These are phyloP conservation scores for Boletus semigastroideus DNA, from an alignment of 1,284 basidiomycete genomes.

Conservation along the genomic window DNA sequence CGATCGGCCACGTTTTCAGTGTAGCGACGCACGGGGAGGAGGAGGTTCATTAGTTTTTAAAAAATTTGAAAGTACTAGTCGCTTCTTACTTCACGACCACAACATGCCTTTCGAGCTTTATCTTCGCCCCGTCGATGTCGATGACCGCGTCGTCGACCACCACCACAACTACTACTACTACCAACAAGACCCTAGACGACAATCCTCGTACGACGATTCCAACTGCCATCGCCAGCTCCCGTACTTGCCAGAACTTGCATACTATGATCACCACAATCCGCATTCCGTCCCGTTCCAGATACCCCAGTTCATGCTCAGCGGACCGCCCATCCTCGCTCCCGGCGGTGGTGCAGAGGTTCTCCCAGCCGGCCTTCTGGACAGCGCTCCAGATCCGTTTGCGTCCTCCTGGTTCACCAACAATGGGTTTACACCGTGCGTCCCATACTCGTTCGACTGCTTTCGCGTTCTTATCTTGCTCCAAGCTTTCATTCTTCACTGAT, in stretches of 20 bases:
- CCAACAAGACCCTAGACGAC: slow-evolving; percentile 16
- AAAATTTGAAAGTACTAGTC: too few species aligned
- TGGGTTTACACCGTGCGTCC: slow-evolving; percentile 37
- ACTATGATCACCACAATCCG: slow-evolving; percentile 26
- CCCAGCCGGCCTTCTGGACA: slow-evolving; percentile 44
- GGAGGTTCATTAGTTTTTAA: too few species aligned
- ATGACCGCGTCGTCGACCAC: slow-evolving; percentile 13
- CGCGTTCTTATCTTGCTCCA: slow-evolving; percentile 14
- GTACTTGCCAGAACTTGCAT: slow-evolving; percentile 3
- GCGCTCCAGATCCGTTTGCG: slow-evolving; percentile 29
- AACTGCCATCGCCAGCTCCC: not conserved
- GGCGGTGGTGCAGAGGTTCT: slow-evolving; percentile 74
- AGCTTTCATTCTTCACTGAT: slow-evolving; percentile 26
- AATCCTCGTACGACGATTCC: too few species aligned
- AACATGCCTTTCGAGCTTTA: slow-evolving; percentile 43
- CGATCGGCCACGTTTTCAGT: slow-evolving; percentile 25
- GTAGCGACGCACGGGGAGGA: too few species aligned
- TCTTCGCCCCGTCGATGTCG: slow-evolving; percentile 22
- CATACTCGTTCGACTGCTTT: slow-evolving; percentile 8
- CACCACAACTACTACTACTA: slow-evolving; percentile 6
- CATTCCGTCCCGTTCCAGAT: slow-evolving; percentile 56
- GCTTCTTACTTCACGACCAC: slow-evolving; percentile 3
- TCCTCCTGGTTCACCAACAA: slow-evolving; percentile 52
- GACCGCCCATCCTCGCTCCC: slow-evolving; percentile 56
- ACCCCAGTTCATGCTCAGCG: slow-evolving; percentile 59